A percentile compares a stretch with the other conserved stretches of the same genome.
Conservation (phyloP, 2,329 filamentous ascomycete genomes). For the Aspergillus terreus region DNA sequence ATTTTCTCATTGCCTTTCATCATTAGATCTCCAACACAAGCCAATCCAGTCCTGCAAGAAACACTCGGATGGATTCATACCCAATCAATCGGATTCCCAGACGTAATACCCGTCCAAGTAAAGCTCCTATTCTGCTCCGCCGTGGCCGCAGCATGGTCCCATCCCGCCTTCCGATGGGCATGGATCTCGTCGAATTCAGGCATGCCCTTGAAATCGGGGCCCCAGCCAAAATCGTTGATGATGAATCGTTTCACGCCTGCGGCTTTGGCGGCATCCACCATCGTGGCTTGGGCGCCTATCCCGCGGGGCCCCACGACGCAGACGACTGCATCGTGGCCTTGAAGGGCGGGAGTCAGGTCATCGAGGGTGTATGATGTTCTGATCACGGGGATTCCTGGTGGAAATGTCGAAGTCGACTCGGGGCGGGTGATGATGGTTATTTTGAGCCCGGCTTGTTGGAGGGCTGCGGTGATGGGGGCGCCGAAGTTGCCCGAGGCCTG, state of each 20-base stretch:
- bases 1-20: slow-evolving; percentile 4
- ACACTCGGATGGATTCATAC: neutral
- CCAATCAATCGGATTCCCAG: slow-evolving; percentile 9
- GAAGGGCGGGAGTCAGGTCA: slow-evolving; percentile 41
- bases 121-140: neutral
- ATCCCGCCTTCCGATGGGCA: neutral
- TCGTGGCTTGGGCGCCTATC: slow-evolving; percentile 44
- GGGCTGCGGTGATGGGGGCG: slow-evolving; percentile 5
- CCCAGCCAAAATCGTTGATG: slow-evolving; percentile 53
- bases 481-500: slow-evolving; percentile 10
- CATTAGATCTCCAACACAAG: neutral
- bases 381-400: neutral
- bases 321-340: slow-evolving; percentile 57
- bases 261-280: slow-evolving; percentile 57
- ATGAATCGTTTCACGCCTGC: slow-evolving; percentile 61
- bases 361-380: slow-evolving; percentile 27
- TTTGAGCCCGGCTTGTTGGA: slow-evolving; percentile 2
- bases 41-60: neutral
- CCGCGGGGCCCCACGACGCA: slow-evolving; percentile 42
- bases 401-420: slow-evolving; percentile 5
- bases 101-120: slow-evolving; percentile 6
- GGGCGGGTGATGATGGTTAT: slow-evolving; percentile 5
- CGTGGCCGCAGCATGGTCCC: slow-evolving; percentile 1
- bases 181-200: slow-evolving; percentile 3
- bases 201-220: neutral